Base-by-base conservation (phyloP, 2,329 filamentous ascomycete species). In the Ascochyta viciae-villosae region DNA sequence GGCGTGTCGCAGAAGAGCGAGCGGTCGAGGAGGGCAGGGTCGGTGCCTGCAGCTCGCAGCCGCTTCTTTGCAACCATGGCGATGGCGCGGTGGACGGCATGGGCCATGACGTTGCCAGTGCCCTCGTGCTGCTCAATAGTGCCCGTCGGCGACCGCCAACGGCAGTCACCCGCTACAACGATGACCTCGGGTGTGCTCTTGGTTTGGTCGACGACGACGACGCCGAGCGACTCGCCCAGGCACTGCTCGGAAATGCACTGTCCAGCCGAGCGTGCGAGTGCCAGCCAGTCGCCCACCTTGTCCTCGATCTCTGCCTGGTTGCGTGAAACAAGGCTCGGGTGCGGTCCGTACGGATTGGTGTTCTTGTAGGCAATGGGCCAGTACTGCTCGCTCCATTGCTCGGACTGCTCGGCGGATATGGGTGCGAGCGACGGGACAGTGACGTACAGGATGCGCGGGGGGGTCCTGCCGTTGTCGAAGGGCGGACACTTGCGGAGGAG, bases 281-380 rank as follows among this genome's bases (percentile, higher is more conserved):
- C 83, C 82, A 90, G 88, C 84, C 85, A 94, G 52, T 84, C 75
- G 4, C 83, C 82, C 1, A 86, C 85, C 61, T 89, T 84, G 41
- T 82, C 77, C 53, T 83, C 82, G 48, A 96, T 85, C 57, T 91
- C 87, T 12, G 87, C 84, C 35, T 89, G 88, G 26, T 88, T 87
- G 56, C 89, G 86, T 38, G 84, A 80, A 52, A 94, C 86, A 71
- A 90, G 85, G 68, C 87, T 86, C 58, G 91, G 91, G 71, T 96
- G 91, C 16, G 91, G 91, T 4, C 91, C 91, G 56, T 93, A 90
- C 2, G 91, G 91, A 70, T 95, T 95, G 63, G 89, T 93, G 78
- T 92, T 92, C 61, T 91, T 89, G 77, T 95, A 96, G 44, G 93
- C 86, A 1, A 88, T 89, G 12, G 91, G 91, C 91, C 91, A 96